A percentile compares a stretch with the other conserved stretches of the same genome.
Evolutionary conservation across 768 basidiomycete genomes (phyloP).

Genomic region (Trametes coccinea): DNA sequence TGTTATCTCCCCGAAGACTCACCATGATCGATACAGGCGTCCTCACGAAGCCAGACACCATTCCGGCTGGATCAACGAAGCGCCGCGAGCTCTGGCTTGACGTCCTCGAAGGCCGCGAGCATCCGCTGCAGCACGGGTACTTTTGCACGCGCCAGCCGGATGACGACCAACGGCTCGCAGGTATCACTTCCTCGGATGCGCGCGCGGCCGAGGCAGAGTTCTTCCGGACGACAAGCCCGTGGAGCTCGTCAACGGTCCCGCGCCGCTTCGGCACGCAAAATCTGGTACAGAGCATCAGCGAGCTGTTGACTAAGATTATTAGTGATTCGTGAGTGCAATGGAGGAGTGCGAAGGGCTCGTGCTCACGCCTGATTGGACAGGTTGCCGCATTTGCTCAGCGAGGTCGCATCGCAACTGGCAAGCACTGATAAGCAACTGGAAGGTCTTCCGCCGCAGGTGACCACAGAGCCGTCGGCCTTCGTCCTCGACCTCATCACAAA

Average conservation of each 20-base stretch:
- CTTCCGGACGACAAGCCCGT: slow-evolving; percentile 52
- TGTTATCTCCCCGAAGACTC: too few species aligned
- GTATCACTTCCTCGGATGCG: slow-evolving; percentile 40
- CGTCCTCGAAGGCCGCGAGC: slow-evolving; percentile 49
- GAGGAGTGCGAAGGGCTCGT: neutral
- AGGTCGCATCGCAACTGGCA: slow-evolving; percentile 12
- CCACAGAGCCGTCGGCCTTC: slow-evolving; percentile 20
- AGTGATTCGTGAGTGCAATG: slow-evolving; percentile 14
- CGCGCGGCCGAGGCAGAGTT: slow-evolving; percentile 44
- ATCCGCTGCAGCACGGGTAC: slow-evolving; percentile 50
- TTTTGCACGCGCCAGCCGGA: slow-evolving; percentile 69
- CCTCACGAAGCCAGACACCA: slow-evolving; percentile 55
- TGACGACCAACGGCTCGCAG: slow-evolving; percentile 50
- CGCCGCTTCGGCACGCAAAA: slow-evolving; percentile 56
- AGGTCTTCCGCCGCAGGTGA: slow-evolving; percentile 16
- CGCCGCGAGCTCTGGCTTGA: slow-evolving; percentile 43
- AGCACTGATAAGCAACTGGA: slow-evolving; percentile 11
- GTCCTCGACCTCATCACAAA: slow-evolving; percentile 21
- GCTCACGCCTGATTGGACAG: neutral
- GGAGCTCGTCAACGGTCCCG: slow-evolving; percentile 47
- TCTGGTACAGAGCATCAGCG: slow-evolving; percentile 55
- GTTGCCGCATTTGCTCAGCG: neutral
- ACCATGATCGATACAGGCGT: slow-evolving; percentile 41
- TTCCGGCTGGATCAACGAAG: slow-evolving; percentile 40
- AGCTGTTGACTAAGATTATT: slow-evolving; percentile 42